These are phyloP conservation scores for Helminthosporium solani DNA, from an alignment of 2,329 filamentous ascomycete species.

Conservation along the genomic window DNA sequence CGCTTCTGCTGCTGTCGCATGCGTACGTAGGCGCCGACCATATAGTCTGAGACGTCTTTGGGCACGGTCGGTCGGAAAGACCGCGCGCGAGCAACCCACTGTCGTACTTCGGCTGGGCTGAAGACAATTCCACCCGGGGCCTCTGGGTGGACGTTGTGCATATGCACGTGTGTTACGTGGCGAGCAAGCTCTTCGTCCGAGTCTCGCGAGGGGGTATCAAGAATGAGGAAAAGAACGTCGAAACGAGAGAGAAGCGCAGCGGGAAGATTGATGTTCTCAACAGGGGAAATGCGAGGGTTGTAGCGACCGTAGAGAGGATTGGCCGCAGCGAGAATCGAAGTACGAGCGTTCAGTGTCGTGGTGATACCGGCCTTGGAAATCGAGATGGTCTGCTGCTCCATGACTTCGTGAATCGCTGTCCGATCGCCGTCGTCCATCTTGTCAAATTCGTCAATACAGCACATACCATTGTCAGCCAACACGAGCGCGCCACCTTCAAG, in stretches of 20 bases:
- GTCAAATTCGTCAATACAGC: slow-evolving; percentile 85
- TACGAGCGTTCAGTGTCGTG: slow-evolving; percentile 93
- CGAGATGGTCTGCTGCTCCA: slow-evolving; percentile 85
- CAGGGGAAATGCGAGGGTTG: slow-evolving; percentile 93
- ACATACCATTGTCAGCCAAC: slow-evolving; percentile 79
- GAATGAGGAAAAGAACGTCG: slow-evolving; percentile 92
- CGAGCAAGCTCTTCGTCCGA: slow-evolving; percentile 89
- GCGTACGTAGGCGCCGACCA: slow-evolving; percentile 94
- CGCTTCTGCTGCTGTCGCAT: slow-evolving; percentile 90
- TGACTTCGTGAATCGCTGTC: slow-evolving; percentile 82
- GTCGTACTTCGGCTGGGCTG: slow-evolving; percentile 86
- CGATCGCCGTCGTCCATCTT: slow-evolving; percentile 86
- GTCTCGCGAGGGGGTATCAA: slow-evolving; percentile 89
- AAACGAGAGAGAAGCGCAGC: slow-evolving; percentile 95
- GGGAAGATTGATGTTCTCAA: slow-evolving; percentile 99
- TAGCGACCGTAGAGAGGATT: slow-evolving; percentile 98
- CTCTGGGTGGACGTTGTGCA: slow-evolving; percentile 91
- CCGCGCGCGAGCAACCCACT: slow-evolving; percentile 91
- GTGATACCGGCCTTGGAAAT: slow-evolving; percentile 93
- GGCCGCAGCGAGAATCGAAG: slow-evolving; percentile 91
- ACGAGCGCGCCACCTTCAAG: slow-evolving; percentile 79
- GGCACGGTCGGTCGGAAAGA: slow-evolving; percentile 86
- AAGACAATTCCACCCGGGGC: slow-evolving; percentile 70
- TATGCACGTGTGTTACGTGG: slow-evolving; percentile 96
- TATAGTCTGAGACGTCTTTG: slow-evolving; percentile 85